Base-by-base conservation (phyloP, 345 rosid species). In the Dimocarpus longan region DNA sequence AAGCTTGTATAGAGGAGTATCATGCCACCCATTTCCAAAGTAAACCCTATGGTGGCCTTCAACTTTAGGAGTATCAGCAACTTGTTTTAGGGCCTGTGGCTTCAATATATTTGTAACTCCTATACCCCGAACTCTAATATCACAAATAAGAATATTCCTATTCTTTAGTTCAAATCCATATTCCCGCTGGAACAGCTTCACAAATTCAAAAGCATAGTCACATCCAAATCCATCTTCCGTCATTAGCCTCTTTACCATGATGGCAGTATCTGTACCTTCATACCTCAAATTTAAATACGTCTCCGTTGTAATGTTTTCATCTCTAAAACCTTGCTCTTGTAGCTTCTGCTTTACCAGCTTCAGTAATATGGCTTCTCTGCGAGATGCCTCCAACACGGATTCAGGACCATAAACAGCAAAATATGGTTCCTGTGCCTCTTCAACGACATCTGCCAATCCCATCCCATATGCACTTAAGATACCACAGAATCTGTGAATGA, bases 391-490 rank as follows among this genome's bases (percentile, higher is more conserved):
- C 54, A 82, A 78, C 32, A 89, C 79, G 59, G 98, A 87, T 44
- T 89, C 90, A 50, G 89, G 86, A 66, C 89, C 86, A 86, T 96
- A 93, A 65, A 93, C 87, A 80, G 97, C 96, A 73, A 95, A 89
- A 81, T 90, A 96, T 10, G 99, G 99, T 79, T 92, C 97, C 80
- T 94, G 99, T 50, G 91, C 94, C 83, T 96, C 99, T 89, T 96
- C 98, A 57, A 96, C 84, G 19, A 96, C 99, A 88, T 93, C 97
- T 22, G 99, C 99, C 86, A 96, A 87, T 83, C 99, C 98, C 97
- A 95, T 93, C 59, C 99, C 99, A 80, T 93, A 93, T 26, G 99
- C 97, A 88, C 99, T 95, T 66, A 95, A 79, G 76, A 95, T 93
- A 68, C 98, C 99, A 82, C 98, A 93, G 77, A 89, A 92, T 80